Evolutionary conservation across 768 basidiomycete species (phyloP).

Genomic region (Amanita pallidorosea): DNA sequence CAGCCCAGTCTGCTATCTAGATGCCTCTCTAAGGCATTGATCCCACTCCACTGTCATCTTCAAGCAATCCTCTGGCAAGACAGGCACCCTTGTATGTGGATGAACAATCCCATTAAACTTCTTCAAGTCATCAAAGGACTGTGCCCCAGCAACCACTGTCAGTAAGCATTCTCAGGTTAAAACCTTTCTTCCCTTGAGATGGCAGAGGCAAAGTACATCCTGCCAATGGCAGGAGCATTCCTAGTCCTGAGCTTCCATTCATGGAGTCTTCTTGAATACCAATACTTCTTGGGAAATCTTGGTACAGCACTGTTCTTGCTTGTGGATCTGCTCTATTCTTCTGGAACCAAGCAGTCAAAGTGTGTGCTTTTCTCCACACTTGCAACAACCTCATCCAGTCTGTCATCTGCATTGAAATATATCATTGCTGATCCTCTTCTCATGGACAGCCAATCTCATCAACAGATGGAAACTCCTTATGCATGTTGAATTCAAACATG

Average conservation of each 20-base stretch:
- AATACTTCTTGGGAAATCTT: too few relatives aligned
- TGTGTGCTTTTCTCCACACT: slow-evolving; percentile 15
- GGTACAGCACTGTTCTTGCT: too few relatives aligned
- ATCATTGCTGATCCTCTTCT: slow-evolving; percentile 25
- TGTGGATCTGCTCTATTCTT: too few relatives aligned
- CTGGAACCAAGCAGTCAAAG: too few relatives aligned
- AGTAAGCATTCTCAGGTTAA: neutral
- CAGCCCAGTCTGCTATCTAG: too few relatives aligned
- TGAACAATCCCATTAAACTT: slow-evolving; percentile 9
- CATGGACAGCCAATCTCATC: slow-evolving; percentile 30
- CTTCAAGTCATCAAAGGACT: slow-evolving; percentile 11
- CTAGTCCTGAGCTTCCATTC: too few relatives aligned
- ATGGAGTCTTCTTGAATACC: neutral
- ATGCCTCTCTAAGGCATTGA: too few relatives aligned
- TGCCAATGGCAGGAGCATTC: too few relatives aligned
- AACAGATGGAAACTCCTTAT: too few relatives aligned
- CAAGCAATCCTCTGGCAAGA: slow-evolving; percentile 9
- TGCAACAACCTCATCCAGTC: slow-evolving; percentile 13
- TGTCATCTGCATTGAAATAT: slow-evolving; percentile 22
- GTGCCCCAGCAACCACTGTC: neutral
- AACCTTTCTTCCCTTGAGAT: neutral
- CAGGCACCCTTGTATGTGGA: slow-evolving; percentile 27
- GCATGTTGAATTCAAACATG: too few relatives aligned
- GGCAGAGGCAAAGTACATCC: too few relatives aligned
- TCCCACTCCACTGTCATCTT: too few relatives aligned